Conservation (phyloP, 169 alveolate genomes). For the Eimeria praecox region DNA sequence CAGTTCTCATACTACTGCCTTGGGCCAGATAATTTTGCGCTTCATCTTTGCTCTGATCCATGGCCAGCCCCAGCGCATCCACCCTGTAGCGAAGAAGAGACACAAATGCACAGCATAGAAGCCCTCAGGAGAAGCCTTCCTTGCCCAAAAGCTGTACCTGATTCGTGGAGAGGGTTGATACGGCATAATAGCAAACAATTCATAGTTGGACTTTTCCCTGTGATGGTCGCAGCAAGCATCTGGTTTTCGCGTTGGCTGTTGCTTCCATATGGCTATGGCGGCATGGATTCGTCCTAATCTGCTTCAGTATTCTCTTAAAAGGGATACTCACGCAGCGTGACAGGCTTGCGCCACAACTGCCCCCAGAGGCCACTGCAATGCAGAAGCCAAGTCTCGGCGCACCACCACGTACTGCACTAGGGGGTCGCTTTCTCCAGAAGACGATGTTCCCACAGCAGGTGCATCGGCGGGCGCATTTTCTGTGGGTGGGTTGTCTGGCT, state of each 20-base stretch:
- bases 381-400: slow-evolving; percentile 82
- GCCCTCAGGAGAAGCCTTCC: background rate
- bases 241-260: background rate
- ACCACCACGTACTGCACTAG: slow-evolving; percentile 86
- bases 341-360: slow-evolving; percentile 88
- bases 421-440: slow-evolving; percentile 43
- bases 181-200: background rate
- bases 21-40: slow-evolving; percentile 81
- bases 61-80: slow-evolving; percentile 72
- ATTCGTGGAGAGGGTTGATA: background rate
- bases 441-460: background rate
- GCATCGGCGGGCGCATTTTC: background rate
- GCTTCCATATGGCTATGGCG: background rate
- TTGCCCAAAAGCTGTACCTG: background rate
- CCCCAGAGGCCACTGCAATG: slow-evolving; percentile 85
- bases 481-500: background rate
- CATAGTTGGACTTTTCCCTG: background rate
- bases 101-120: background rate
- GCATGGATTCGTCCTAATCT: background rate
- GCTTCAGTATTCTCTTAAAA: background rate
- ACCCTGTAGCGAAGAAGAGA: slow-evolving; percentile 28
- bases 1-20: slow-evolving; percentile 84
- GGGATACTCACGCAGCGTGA: slow-evolving; percentile 84
- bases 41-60: slow-evolving; percentile 14
- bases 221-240: background rate